Percentiles rank a stretch among this genome's conserved stretches.
Conservation (phyloP, 2,329 filamentous ascomycete species). For the Arthrobotrys pseudoclavata region DNA sequence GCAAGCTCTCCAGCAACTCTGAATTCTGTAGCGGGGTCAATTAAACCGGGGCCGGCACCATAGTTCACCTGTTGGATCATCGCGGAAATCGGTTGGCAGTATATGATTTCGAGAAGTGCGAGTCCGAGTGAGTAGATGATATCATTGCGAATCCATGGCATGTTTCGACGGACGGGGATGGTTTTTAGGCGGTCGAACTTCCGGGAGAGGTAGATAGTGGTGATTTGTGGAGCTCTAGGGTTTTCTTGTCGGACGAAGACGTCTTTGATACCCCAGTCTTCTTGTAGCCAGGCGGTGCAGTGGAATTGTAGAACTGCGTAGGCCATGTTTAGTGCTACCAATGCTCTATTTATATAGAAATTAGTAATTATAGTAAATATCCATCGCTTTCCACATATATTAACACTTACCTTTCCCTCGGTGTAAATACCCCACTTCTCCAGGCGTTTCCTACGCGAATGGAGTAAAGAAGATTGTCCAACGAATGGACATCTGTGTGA, state of each 20-base stretch:
- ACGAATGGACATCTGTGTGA: background rate
- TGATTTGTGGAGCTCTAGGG: background rate
- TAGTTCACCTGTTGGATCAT: background rate
- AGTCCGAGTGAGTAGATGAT: slow-evolving; percentile 5
- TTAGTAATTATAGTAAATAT: background rate
- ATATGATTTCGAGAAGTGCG: slow-evolving; percentile 7
- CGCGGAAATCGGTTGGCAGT: background rate
- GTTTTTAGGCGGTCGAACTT: background rate
- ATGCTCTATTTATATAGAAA: background rate
- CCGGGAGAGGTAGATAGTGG: slow-evolving; percentile 1
- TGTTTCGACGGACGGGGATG: background rate
- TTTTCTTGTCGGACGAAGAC: slow-evolving; percentile 10
- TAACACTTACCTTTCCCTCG: slow-evolving; percentile 1
- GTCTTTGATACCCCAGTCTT: slow-evolving; percentile 4
- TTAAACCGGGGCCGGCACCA: background rate
- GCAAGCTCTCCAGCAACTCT: background rate
- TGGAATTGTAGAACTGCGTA: slow-evolving; percentile 15
- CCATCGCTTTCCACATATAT: background rate
- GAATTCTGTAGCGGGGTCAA: background rate
- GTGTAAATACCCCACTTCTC: background rate
- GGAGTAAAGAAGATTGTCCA: background rate
- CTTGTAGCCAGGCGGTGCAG: background rate
- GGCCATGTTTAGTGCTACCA: background rate
- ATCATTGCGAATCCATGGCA: background rate
- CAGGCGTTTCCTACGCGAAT: background rate